A percentile compares a stretch with the other conserved stretches of the same genome.
Conservation (phyloP, 164 flowering plant genomes). For the Cinnamomum chago region DNA sequence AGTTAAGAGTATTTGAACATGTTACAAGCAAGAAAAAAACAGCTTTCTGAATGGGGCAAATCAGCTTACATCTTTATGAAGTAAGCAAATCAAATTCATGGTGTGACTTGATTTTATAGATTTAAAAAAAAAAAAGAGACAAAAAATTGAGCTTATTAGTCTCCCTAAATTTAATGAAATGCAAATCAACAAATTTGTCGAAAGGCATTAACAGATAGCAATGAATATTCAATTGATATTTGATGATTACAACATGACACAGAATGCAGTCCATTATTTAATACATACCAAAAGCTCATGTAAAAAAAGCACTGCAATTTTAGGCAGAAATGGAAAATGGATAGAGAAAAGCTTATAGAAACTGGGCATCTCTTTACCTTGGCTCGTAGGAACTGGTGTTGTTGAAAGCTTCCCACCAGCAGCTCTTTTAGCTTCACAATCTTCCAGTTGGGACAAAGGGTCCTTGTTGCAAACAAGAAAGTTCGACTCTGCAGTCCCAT, state of each 20-base stretch:
- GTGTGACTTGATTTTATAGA: too few species aligned
- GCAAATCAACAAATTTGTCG: too few species aligned
- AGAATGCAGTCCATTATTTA: neutral
- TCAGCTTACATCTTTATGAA: too few species aligned
- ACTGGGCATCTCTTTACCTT: neutral
- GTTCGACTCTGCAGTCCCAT: neutral
- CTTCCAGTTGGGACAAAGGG: neutral
- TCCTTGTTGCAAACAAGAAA: neutral
- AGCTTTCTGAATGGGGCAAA: too few species aligned
- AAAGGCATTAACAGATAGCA: too few species aligned
- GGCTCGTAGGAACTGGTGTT: neutral
- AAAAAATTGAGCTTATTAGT: too few species aligned
- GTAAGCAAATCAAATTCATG: too few species aligned
- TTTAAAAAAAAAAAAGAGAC: too few species aligned
- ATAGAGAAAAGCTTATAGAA: neutral
- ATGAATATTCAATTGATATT: too few species aligned
- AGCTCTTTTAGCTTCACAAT: neutral
- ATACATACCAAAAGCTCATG: neutral
- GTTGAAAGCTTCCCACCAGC: neutral
- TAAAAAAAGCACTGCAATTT: neutral
- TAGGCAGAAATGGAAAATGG: neutral
- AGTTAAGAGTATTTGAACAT: neutral
- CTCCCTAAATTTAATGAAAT: too few species aligned
- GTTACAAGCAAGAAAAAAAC: neutral
- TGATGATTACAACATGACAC: too few species aligned